Percentiles rank a stretch among this genome's conserved stretches.
Evolutionary conservation across 169 alveolate species (phyloP).

Genomic region (Eimeria maxima): DNA sequence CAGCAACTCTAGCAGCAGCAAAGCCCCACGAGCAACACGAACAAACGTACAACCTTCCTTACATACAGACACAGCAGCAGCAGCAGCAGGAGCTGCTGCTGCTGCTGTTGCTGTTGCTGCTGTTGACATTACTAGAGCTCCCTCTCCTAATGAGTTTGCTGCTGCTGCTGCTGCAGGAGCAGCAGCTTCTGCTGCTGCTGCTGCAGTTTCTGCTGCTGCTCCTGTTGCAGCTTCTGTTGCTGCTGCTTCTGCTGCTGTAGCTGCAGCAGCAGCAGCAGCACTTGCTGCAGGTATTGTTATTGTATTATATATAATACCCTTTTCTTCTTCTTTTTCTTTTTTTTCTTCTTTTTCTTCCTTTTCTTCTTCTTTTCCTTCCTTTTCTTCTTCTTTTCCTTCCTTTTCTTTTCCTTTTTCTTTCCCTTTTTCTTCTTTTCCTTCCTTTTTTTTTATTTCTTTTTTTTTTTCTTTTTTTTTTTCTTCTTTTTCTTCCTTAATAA

Average conservation of each 20-base stretch:
- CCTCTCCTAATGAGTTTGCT: no score
- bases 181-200: background rate
- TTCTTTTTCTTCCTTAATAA: background rate
- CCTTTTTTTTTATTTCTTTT: background rate
- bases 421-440: no score
- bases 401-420: no score
- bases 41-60: no score
- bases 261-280: no score
- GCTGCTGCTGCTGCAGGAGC: background rate
- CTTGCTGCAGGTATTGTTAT: background rate
- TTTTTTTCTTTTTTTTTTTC: no score
- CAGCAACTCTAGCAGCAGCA: constrained; percentile 34
- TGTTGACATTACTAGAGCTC: background rate
- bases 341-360: no score
- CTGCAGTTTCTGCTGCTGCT: background rate
- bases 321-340: background rate
- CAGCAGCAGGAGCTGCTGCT: background rate
- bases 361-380: no score
- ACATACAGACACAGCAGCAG: background rate
- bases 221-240: background rate
- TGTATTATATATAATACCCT: background rate
- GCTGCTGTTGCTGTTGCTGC: constrained; percentile 3
- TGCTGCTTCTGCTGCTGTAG: no score
- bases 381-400: no score
- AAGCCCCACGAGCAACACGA: constrained; percentile 2